Conservation (phyloP, 768 basidiomycete species). For the Psilocybe subaeruginosa region DNA sequence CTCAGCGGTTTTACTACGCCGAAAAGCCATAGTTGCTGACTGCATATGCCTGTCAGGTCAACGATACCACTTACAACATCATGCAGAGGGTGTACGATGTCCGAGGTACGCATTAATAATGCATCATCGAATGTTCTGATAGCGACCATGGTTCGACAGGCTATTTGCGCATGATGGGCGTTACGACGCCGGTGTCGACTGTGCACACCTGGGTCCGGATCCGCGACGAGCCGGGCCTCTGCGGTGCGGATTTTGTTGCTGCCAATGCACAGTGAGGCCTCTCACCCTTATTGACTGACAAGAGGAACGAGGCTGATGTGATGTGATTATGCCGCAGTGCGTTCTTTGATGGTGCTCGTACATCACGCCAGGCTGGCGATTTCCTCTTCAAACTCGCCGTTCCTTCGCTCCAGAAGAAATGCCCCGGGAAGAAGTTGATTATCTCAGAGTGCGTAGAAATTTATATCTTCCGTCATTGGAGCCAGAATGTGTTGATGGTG, state of each 20-base stretch:
- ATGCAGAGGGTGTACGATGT: conserved; percentile 39
- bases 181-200: conserved; percentile 38
- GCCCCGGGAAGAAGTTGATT: conserved; percentile 35
- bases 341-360: conserved; percentile 35
- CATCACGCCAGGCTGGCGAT: conserved; percentile 32
- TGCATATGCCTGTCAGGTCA: conserved; percentile 23
- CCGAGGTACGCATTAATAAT: conserved; percentile 26
- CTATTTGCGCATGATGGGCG: conserved; percentile 33
- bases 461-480: neutral
- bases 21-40: neutral
- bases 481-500: neutral
- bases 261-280: conserved; percentile 40
- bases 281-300: neutral
- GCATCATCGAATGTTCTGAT: neutral
- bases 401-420: conserved; percentile 32
- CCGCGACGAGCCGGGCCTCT: conserved; percentile 33
- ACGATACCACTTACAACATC: conserved; percentile 33
- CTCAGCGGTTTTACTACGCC: neutral
- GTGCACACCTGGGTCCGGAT: conserved; percentile 40
- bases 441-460: conserved; percentile 36
- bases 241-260: conserved; percentile 39
- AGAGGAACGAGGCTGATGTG: neutral
- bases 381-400: conserved; percentile 39
- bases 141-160: conserved; percentile 20
- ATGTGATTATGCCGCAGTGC: conserved; percentile 24